Conservation (phyloP, 306 rosid species). For the Prunus campanulata region DNA sequence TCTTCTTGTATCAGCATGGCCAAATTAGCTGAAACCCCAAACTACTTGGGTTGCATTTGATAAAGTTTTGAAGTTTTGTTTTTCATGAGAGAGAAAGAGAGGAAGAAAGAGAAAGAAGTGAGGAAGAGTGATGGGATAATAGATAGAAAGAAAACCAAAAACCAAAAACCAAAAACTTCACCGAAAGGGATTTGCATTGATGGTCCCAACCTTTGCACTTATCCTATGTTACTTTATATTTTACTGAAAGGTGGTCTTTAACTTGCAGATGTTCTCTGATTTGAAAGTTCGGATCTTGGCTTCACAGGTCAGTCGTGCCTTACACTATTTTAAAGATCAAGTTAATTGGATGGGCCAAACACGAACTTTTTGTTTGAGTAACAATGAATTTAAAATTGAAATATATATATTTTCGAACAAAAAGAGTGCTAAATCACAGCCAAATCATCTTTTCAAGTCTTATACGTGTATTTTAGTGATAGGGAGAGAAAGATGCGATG, state of each 20-base stretch:
- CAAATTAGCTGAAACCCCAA: not conserved
- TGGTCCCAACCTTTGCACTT: not conserved
- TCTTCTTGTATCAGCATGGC: not conserved
- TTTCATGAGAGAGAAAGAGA: not conserved
- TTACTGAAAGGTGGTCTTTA: conserved; percentile 3
- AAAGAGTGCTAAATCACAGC: not conserved
- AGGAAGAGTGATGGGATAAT: not conserved
- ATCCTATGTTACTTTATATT: not conserved
- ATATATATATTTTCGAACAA: no score
- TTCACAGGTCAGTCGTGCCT: conserved; percentile 44
- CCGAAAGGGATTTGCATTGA: not conserved
- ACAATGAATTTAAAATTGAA: not conserved
- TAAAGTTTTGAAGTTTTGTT: not conserved
- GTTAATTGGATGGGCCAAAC: not conserved
- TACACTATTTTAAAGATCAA: not conserved
- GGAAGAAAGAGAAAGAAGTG: not conserved
- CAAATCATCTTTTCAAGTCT: not conserved
- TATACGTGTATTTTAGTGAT: not conserved
- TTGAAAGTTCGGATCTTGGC: conserved; percentile 53
- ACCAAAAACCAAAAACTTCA: not conserved
- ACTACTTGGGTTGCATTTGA: not conserved
- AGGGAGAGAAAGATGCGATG: no score
- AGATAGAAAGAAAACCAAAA: not conserved
- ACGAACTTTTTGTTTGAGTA: not conserved
- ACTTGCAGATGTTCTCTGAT: conserved; percentile 53